Evolutionary conservation across 345 rosid species (phyloP).

Genomic region (Eucalyptus globulus): DNA sequence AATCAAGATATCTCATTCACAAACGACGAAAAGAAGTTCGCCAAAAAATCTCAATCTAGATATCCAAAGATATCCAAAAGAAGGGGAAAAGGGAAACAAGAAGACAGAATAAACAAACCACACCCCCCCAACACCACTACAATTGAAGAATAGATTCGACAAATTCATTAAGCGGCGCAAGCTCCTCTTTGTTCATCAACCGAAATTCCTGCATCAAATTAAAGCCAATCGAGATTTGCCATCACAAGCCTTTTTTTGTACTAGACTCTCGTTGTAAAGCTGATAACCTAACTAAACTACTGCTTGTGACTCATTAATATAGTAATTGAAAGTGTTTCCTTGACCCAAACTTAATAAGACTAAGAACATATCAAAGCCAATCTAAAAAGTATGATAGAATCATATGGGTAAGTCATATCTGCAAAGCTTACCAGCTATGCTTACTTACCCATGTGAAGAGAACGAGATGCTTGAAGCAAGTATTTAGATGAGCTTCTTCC

Average conservation of each 20-base stretch:
- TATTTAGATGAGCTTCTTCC: too few species aligned
- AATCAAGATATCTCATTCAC: background rate
- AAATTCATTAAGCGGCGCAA: constrained; percentile 45
- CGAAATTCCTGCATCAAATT: constrained; percentile 42
- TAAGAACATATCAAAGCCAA: background rate
- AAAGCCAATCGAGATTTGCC: background rate
- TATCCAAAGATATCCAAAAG: background rate
- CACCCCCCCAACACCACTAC: background rate
- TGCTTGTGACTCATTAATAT: too few species aligned
- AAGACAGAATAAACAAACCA: background rate
- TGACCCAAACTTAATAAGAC: background rate
- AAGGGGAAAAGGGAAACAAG: background rate
- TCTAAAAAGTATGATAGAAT: background rate
- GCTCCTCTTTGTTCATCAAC: constrained; percentile 44
- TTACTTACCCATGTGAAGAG: constrained; percentile 49
- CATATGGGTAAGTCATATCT: background rate
- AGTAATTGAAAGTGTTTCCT: too few species aligned
- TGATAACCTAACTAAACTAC: too few species aligned
- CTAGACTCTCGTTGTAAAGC: too few species aligned
- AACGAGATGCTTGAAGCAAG: constrained; percentile 53
- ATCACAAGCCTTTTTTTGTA: background rate
- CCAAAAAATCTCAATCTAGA: background rate
- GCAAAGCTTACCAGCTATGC: background rate
- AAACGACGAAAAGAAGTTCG: background rate
- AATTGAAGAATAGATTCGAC: constrained; percentile 47